phyloP scores from a whole-genome alignment of 352 stramenopile species.

The Hyphochytrium catenoides region DNA sequence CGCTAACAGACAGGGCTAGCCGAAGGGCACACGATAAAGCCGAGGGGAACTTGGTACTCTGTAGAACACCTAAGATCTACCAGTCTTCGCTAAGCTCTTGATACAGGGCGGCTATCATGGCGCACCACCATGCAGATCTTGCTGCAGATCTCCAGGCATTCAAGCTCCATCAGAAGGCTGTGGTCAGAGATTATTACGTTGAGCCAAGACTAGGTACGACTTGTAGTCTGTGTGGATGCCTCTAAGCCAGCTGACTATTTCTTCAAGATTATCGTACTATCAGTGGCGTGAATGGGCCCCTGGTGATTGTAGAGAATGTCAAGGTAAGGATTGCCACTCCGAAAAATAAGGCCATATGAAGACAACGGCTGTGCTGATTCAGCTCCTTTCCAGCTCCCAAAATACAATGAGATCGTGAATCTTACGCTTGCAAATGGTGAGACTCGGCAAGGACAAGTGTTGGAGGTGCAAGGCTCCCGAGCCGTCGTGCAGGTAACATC shows the following conservation, averaged over 20 bases:
- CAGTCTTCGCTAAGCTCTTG: too few species aligned
- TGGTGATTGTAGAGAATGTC: slow-evolving; percentile 98
- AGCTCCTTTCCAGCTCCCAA: slow-evolving; percentile 57
- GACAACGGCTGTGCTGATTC: too few species aligned
- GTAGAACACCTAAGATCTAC: too few species aligned
- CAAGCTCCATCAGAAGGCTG: slow-evolving; percentile 35
- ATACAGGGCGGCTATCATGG: too few species aligned
- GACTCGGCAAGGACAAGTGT: slow-evolving; percentile 69
- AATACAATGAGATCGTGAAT: slow-evolving; percentile 98
- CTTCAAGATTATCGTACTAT: slow-evolving; percentile 85
- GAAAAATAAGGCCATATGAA: too few species aligned
- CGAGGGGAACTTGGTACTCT: too few species aligned
- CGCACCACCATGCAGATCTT: too few species aligned
- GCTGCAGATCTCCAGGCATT: slow-evolving; percentile 27
- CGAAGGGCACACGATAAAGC: too few species aligned
- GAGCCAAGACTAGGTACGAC: slow-evolving; percentile 44
- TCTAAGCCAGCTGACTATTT: neutral
- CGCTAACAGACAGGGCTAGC: too few species aligned
- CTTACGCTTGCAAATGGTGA: slow-evolving; percentile 87
- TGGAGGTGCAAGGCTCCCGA: slow-evolving; percentile 91
- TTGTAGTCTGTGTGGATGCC: slow-evolving; percentile 1
- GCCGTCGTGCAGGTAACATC: slow-evolving; percentile 62
- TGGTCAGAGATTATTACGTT: slow-evolving; percentile 60
- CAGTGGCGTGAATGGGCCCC: slow-evolving; percentile 89
- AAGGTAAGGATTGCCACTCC: too few species aligned